Conservation (phyloP, 148 eudicot species). For the Chenopodium berlandieri region DNA sequence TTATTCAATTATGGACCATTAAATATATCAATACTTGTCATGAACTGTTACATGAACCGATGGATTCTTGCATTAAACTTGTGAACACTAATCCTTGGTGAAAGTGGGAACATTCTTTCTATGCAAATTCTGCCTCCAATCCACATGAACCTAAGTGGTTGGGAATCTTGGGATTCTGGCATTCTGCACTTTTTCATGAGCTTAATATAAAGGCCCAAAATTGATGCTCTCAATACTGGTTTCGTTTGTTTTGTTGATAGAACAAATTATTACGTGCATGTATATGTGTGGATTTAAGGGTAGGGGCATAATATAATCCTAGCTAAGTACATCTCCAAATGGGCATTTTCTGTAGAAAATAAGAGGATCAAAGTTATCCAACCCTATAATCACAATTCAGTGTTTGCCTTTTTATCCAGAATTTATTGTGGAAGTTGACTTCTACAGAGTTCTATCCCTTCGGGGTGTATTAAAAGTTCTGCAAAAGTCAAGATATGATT, state of each 20-base stretch:
- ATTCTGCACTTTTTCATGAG: neutral
- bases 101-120: neutral
- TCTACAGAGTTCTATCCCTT: neutral
- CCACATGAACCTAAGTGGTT: neutral
- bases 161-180: neutral
- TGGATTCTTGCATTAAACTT: neutral
- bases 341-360: neutral
- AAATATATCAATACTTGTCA: neutral
- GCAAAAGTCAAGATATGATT: neutral
- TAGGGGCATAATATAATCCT: neutral
- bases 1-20: neutral
- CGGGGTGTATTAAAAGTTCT: neutral
- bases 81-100: neutral
- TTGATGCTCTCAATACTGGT: neutral
- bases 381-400: no score
- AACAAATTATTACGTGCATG: neutral
- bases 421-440: neutral
- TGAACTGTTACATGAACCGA: neutral
- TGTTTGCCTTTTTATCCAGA: no score
- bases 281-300: neutral
- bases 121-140: neutral
- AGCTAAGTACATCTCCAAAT: neutral
- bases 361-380: neutral
- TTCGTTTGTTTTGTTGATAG: neutral
- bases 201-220: neutral